phyloP scores from a whole-genome alignment of 371 early-diverging fungal species.

The Rhizopus delemar region DNA sequence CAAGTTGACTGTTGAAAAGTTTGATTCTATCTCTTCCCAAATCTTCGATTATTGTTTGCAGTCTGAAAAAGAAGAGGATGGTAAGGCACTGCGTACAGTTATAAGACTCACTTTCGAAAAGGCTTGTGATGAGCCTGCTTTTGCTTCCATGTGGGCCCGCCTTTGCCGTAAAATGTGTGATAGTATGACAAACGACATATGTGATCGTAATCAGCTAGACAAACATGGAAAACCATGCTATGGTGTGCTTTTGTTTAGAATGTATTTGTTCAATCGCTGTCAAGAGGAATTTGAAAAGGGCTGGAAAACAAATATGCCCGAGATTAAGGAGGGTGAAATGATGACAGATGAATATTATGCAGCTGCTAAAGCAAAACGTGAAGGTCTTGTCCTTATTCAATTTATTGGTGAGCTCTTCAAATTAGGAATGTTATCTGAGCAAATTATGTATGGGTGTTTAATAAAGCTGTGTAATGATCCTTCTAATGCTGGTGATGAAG shows the following conservation, averaged over 20 bases:
- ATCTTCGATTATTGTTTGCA: slow-evolving; percentile 75
- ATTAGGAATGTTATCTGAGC: slow-evolving; percentile 82
- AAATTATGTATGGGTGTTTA: slow-evolving; percentile 90
- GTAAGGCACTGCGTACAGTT: slow-evolving; percentile 72
- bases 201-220: slow-evolving; percentile 48
- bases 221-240: slow-evolving; percentile 54
- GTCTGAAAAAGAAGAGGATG: slow-evolving; percentile 69
- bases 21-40: slow-evolving; percentile 79
- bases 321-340: slow-evolving; percentile 56
- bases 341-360: slow-evolving; percentile 80
- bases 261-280: slow-evolving; percentile 87
- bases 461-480: slow-evolving; percentile 71
- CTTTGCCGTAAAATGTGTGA: slow-evolving; percentile 76
- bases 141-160: slow-evolving; percentile 86
- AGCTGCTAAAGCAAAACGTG: slow-evolving; percentile 89
- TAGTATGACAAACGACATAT: slow-evolving; percentile 56
- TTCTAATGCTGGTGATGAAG: slow-evolving; percentile 87
- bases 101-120: slow-evolving; percentile 90
- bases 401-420: slow-evolving; percentile 96
- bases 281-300: slow-evolving; percentile 89
- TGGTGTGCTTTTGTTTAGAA: slow-evolving; percentile 82
- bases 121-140: slow-evolving; percentile 91
- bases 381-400: slow-evolving; percentile 86
- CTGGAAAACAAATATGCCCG: slow-evolving; percentile 68
- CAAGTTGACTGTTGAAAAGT: slow-evolving; percentile 94